Conservation (phyloP, 441 rosid species). For the Pelargonium cotyledonis region DNA sequence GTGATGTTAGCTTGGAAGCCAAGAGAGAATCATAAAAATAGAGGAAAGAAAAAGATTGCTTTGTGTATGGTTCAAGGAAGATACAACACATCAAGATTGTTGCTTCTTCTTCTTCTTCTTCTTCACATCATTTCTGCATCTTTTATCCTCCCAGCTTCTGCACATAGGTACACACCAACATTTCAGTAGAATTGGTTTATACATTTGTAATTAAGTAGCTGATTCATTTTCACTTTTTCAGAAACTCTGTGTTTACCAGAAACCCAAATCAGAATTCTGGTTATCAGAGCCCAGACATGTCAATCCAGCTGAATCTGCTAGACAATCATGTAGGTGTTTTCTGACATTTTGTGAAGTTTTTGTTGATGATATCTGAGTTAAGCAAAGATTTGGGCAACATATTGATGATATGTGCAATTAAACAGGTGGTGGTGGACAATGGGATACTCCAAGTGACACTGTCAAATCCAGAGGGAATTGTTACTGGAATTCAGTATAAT, state of each 20-base stretch:
- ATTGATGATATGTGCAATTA: too few species aligned
- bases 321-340: background rate
- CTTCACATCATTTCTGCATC: background rate
- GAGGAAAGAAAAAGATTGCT: background rate
- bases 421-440: constrained; percentile 60
- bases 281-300: background rate
- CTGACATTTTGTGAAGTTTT: too few species aligned
- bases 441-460: constrained; percentile 50
- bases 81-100: background rate
- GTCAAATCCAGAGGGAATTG: constrained; percentile 51
- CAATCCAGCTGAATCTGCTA: background rate
- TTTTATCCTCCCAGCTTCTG: background rate
- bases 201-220: too few species aligned
- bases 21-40: background rate
- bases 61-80: background rate
- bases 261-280: background rate
- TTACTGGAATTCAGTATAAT: constrained; percentile 53
- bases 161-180: background rate
- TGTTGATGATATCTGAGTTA: too few species aligned
- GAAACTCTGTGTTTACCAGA: background rate
- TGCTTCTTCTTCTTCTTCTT: background rate
- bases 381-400: too few species aligned
- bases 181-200: too few species aligned
- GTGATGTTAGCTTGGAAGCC: background rate
- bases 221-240: background rate